These are phyloP conservation scores for Aquanectria penicillioides DNA, from an alignment of 2,329 filamentous ascomycete species.

Conservation along the genomic window DNA sequence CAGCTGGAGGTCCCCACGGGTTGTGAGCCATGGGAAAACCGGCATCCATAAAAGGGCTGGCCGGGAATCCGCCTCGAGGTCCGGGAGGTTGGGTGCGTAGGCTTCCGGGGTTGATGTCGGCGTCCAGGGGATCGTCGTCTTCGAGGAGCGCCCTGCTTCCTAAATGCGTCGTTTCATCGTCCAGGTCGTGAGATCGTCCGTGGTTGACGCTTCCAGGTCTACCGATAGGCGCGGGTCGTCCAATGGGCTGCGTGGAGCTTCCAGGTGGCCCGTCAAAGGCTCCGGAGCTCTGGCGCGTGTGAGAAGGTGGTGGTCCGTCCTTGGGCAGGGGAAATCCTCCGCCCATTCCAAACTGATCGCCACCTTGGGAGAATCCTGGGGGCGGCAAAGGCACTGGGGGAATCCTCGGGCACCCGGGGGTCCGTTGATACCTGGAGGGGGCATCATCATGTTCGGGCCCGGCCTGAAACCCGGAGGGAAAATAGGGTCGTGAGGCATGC, in stretches of 20 bases:
- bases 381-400: slow-evolving; percentile 50
- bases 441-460: slow-evolving; percentile 56
- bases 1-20: slow-evolving; percentile 53
- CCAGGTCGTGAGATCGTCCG: slow-evolving; percentile 66
- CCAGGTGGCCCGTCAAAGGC: slow-evolving; percentile 69
- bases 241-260: slow-evolving; percentile 75
- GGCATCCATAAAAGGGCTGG: slow-evolving; percentile 54
- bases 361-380: slow-evolving; percentile 49
- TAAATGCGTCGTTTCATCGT: slow-evolving; percentile 82
- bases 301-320: slow-evolving; percentile 54
- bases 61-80: slow-evolving; percentile 53
- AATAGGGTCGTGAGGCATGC: slow-evolving; percentile 63
- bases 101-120: slow-evolving; percentile 45
- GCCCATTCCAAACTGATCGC: slow-evolving; percentile 45
- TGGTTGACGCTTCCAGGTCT: slow-evolving; percentile 79
- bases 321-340: slow-evolving; percentile 47
- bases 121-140: slow-evolving; percentile 69
- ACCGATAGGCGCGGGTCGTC: slow-evolving; percentile 87
- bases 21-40: slow-evolving; percentile 51
- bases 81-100: slow-evolving; percentile 63
- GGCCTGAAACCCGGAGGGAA: slow-evolving; percentile 60
- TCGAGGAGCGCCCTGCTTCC: slow-evolving; percentile 90
- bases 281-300: slow-evolving; percentile 80
- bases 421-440: slow-evolving; percentile 62
- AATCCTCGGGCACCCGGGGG: slow-evolving; percentile 55